Evolutionary conservation across 495 filamentous ascomycete species (phyloP).

Genomic region (Barbatosphaeria neglecta): DNA sequence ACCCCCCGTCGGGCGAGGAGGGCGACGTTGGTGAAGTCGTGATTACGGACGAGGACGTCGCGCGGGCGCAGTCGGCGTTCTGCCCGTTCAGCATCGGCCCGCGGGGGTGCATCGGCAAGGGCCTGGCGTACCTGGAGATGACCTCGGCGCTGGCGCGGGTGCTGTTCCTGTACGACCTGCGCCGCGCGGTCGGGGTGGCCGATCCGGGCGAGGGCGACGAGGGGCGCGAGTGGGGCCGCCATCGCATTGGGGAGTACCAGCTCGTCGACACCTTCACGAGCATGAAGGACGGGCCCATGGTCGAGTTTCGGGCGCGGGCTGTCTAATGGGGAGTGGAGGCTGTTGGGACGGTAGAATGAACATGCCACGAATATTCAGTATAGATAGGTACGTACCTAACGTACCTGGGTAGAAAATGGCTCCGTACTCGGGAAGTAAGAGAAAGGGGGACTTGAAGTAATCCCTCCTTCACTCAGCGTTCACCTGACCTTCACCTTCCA

Average conservation of each 20-base stretch:
- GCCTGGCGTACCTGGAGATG: slow-evolving; percentile 44
- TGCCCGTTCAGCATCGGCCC: slow-evolving; percentile 47
- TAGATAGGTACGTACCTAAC: no score
- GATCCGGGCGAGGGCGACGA: slow-evolving; percentile 30
- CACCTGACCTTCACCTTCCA: no score
- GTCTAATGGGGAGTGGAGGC: neutral
- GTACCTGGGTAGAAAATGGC: no score
- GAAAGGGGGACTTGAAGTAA: no score
- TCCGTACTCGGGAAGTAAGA: no score
- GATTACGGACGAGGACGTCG: slow-evolving; percentile 22
- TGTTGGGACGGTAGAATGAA: neutral
- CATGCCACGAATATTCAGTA: no score
- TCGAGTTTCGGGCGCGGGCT: slow-evolving; percentile 37
- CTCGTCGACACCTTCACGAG: slow-evolving; percentile 47
- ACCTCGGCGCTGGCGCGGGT: slow-evolving; percentile 34
- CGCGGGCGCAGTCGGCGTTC: slow-evolving; percentile 39
- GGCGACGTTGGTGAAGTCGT: slow-evolving; percentile 1
- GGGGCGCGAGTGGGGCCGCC: slow-evolving; percentile 33
- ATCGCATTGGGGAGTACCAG: slow-evolving; percentile 38
- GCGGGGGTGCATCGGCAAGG: slow-evolving; percentile 47
- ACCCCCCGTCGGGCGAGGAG: no score
- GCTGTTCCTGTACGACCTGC: slow-evolving; percentile 37
- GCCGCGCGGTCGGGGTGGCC: slow-evolving; percentile 23
- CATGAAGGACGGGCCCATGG: slow-evolving; percentile 42
- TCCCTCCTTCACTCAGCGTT: no score